Evolutionary conservation across 2,329 filamentous ascomycete species (phyloP), one percentile per base, ranked within the genome.

Genomic region (Stagonosporopsis vannaccii): DNA sequence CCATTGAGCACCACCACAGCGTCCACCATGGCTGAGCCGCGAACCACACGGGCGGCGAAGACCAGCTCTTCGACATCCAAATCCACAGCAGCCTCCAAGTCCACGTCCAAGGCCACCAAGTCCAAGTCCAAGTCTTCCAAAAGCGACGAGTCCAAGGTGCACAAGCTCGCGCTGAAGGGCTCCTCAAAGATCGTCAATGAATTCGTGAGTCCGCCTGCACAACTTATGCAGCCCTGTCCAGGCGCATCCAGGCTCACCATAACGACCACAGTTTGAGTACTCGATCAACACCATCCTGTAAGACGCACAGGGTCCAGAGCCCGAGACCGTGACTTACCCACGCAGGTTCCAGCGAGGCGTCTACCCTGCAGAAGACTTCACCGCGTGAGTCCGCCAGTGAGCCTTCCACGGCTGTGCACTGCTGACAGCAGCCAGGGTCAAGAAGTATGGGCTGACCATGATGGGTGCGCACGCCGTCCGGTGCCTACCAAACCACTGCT

Each of bases 371-470:
- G 95, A 99, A 73, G 95, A 99, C 80, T 99, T 99, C 75, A 91
- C 90, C 65, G 90, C 92, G 90, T 93, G 80, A 74, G 88, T 78
- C 23, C 37, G 20, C 25, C 36, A n/a, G 39, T 17, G 5, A 13
- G 11, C 7, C 28, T 15, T 8, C 35, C 17, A 30, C n/a, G 22
- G 15, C 25, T 15, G 9, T 44, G 36, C 53, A n/a, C 32, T 15
- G 37, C 56, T 71, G 43, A 73, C 56, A 30, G 25, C 12, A 35
- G 32, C 79, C 36, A 84, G 86, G 12, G 93, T 99, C 72, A 99
- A 99, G 81, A 99, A 99, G 81, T 99, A 99, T 89, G 95, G 95
- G 69, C 86, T 99, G 70, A 98, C 97, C 71, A 97, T 97, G 92
- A 90, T 97, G 69, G 86, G 87, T 90, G 77, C 62, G 80, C 71